These are phyloP conservation scores for Chalara sp. DNA, from an alignment of 2,329 filamentous ascomycete genomes.

Conservation along the genomic window DNA sequence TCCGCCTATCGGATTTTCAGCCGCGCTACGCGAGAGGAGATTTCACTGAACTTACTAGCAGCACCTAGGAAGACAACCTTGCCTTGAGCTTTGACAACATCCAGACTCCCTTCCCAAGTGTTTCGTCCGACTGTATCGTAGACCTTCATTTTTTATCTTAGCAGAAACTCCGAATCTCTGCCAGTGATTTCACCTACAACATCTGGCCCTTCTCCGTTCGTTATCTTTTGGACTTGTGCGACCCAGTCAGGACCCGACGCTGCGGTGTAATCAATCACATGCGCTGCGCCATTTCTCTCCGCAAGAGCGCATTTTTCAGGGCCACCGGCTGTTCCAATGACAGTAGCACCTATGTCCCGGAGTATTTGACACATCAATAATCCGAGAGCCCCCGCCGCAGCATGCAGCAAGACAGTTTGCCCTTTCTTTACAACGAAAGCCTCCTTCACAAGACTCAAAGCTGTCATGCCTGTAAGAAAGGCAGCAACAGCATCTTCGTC, in stretches of 20 bases:
- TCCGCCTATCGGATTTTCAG: background rate
- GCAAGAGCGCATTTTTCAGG: background rate
- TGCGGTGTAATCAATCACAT: background rate
- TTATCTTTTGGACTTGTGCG: background rate
- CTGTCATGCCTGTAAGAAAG: background rate
- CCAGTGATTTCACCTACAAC: background rate
- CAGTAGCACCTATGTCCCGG: background rate
- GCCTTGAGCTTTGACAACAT: background rate
- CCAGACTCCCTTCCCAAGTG: background rate
- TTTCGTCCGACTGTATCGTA: background rate
- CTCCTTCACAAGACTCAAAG: background rate
- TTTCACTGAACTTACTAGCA: background rate
- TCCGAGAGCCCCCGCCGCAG: background rate
- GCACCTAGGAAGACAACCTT: background rate
- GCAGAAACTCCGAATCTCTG: background rate
- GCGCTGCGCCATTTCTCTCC: background rate
- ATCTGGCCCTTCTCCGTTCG: background rate
- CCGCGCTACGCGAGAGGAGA: background rate
- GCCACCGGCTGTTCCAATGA: background rate
- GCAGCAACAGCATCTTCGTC: background rate
- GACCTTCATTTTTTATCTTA: background rate
- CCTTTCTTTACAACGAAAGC: background rate
- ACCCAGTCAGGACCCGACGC: background rate
- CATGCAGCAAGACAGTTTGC: background rate
- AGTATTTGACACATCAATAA: background rate